Evolutionary conservation across 805 yeast species (phyloP), one percentile per base, ranked within the genome.

Genomic region (Starmerella stellata): DNA sequence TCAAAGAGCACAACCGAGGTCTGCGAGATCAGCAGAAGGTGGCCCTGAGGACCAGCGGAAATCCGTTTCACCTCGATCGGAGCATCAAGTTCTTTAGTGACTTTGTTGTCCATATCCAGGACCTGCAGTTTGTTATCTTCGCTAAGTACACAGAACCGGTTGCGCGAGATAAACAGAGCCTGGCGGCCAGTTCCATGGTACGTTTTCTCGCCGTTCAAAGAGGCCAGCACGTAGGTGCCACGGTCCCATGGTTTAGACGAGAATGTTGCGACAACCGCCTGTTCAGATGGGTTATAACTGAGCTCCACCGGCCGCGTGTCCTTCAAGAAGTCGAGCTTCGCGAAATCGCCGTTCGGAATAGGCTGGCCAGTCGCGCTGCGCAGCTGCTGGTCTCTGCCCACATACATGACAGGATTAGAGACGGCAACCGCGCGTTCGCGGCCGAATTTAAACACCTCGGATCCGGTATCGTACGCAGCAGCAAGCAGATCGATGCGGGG

Each of bases 401-500:
- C 73, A 54, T 69, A 87, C 44, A 70, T 70, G 50, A 90, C 59
- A 61, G 67, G 69, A 25, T 72, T 53, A 2, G 40, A 16, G 4
- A 79, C 59, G 51, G 72, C 70, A n/a, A 95, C 93, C 13, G 98
- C 96, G 59, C 98, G 75, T 66, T 90, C 99, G 57, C 96, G 78
- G 58, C 82, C 95, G 44, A 90, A 69, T 63, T 90, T 90, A 71
- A 90, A 92, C 36, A 90, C 93, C 93, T 85, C 85, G 23, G 83
- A 92, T 58, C 99, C 99, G 14, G 83, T 69, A 60, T 92, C 98
- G 61, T 87, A 96, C 52, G 93, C 87, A 23, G 95, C 78, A 40
- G 95, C 98, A 63, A 90, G 83, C 53, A 90, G 68, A 59, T 90
- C 90, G 59, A 87, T 77, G 34, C 68, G 64, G 43, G 95, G 95